These are phyloP conservation scores for Warburgia ugandensis DNA, from an alignment of 164 flowering plant species.

Conservation along the genomic window DNA sequence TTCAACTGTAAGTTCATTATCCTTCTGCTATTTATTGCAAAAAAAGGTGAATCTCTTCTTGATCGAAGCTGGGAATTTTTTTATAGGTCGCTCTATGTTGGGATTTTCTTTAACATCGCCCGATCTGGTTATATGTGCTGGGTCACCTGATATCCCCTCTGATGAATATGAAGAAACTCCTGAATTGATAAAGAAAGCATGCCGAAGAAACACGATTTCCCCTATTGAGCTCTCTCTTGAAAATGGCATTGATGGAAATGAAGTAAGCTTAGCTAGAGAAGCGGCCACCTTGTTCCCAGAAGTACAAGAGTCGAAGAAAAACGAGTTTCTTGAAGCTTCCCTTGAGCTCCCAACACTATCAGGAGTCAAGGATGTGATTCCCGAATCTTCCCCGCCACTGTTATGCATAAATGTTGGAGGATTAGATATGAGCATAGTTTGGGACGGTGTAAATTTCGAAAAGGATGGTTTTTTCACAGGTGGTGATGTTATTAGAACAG, in stretches of 20 bases:
- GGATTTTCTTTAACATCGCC: conserved; percentile 60
- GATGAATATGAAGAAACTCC: conserved; percentile 31
- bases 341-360: conserved; percentile 45
- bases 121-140: conserved; percentile 52
- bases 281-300: conserved; percentile 18
- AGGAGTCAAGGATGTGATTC: background rate
- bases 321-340: conserved; percentile 32
- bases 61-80: conserved; percentile 4
- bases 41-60: background rate
- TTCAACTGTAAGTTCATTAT: background rate
- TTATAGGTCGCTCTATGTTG: conserved; percentile 37
- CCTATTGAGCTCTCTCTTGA: conserved; percentile 58
- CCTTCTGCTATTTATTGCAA: background rate
- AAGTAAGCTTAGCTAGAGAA: conserved; percentile 16
- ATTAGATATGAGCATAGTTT: conserved; percentile 7
- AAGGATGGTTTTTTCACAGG: conserved; percentile 36
- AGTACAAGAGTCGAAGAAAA: conserved; percentile 15
- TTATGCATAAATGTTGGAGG: conserved; percentile 50
- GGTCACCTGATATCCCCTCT: conserved; percentile 47
- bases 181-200: conserved; percentile 20
- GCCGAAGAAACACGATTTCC: conserved; percentile 9
- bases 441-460: conserved; percentile 22
- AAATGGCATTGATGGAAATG: conserved; percentile 41
- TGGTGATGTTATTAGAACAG: conserved; percentile 41
- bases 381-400: conserved; percentile 10